Evolutionary conservation across 1,139 yeast genomes (phyloP).

Genomic region (Yamadazyma dushanensis): DNA sequence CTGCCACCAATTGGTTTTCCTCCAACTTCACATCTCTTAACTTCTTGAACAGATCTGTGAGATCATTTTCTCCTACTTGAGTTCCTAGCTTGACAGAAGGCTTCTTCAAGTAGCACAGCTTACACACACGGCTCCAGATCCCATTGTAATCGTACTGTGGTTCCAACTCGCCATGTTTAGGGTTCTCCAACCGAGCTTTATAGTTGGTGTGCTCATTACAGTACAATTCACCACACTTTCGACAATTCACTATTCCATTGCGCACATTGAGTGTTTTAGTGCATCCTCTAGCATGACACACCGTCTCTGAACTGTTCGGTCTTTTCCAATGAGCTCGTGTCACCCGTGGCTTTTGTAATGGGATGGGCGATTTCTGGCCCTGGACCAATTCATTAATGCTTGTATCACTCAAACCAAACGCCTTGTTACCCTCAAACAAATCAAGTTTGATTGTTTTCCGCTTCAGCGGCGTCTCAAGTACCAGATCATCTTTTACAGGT

Average conservation of each 20-base stretch:
- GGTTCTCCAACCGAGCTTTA: slow-evolving; percentile 48
- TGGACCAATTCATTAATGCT: slow-evolving; percentile 2
- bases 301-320: slow-evolving; percentile 32
- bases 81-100: slow-evolving; percentile 54
- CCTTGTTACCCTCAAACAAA: slow-evolving; percentile 34
- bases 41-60: slow-evolving; percentile 42
- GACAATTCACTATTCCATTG: slow-evolving; percentile 59
- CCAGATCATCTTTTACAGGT: slow-evolving; percentile 11
- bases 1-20: slow-evolving; percentile 47
- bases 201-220: slow-evolving; percentile 66
- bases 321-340: slow-evolving; percentile 66
- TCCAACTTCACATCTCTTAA: slow-evolving; percentile 43
- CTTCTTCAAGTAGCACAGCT: slow-evolving; percentile 54
- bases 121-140: slow-evolving; percentile 71
- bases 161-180: slow-evolving; percentile 26
- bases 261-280: slow-evolving; percentile 39
- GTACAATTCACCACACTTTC: slow-evolving; percentile 70
- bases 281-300: slow-evolving; percentile 42
- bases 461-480: slow-evolving; percentile 13
- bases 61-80: slow-evolving; percentile 41
- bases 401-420: slow-evolving; percentile 30
- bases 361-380: slow-evolving; percentile 9
- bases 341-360: slow-evolving; percentile 23
- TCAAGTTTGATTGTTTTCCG: slow-evolving; percentile 34
- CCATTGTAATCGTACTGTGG: slow-evolving; percentile 47